Percentiles rank a stretch among this genome's conserved stretches.
These are phyloP conservation scores for Prunus kanzakura DNA, from an alignment of 306 rosid species.

Conservation along the genomic window DNA sequence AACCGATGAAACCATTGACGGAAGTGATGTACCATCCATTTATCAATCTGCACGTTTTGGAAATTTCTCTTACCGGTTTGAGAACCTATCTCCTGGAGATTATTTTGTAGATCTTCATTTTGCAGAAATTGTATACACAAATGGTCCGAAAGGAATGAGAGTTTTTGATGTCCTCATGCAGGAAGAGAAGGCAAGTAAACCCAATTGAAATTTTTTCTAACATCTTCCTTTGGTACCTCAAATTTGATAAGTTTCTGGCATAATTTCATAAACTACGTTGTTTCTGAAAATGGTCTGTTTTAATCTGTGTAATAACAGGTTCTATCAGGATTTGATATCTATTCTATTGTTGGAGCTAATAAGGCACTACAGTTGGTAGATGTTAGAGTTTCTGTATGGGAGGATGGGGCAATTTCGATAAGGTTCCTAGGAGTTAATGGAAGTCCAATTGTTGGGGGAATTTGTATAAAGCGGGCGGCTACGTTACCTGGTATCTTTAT, in stretches of 20 bases:
- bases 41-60: constrained; percentile 33
- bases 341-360: constrained; percentile 28
- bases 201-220: background rate
- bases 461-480: constrained; percentile 15
- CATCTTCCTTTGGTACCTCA: background rate
- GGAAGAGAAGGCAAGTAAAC: constrained; percentile 29
- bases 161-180: constrained; percentile 24
- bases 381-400: constrained; percentile 19
- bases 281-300: background rate
- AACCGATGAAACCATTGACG: constrained; percentile 19
- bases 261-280: background rate
- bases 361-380: constrained; percentile 17
- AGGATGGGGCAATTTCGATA: constrained; percentile 15
- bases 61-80: constrained; percentile 17
- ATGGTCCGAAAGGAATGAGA: constrained; percentile 34
- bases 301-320: constrained; percentile 13
- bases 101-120: constrained; percentile 26
- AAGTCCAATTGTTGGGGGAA: constrained; percentile 28
- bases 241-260: background rate
- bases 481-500: constrained; percentile 15
- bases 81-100: constrained; percentile 19
- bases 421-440: constrained; percentile 27
- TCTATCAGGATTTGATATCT: constrained; percentile 21
- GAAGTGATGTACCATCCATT: constrained; percentile 16
- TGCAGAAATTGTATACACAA: constrained; percentile 26